phyloP scores from a whole-genome alignment of 768 basidiomycete genomes.

The Kwoniella heveanensis region DNA sequence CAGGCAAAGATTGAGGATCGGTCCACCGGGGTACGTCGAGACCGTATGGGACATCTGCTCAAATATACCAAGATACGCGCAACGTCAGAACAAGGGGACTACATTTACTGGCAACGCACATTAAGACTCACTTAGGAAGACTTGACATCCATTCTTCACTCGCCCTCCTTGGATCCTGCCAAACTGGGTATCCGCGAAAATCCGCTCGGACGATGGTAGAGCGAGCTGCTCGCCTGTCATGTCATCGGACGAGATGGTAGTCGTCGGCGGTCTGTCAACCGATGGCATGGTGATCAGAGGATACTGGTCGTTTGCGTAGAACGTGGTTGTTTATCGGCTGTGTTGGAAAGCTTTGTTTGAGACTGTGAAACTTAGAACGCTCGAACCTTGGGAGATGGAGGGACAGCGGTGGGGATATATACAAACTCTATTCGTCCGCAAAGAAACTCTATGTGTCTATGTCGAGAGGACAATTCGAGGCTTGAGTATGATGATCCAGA shows the following conservation, averaged over 20 bases:
- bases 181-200: constrained; percentile 24
- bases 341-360: no score
- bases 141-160: constrained; percentile 36
- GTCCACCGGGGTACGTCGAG: constrained; percentile 67
- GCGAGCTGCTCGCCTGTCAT: constrained; percentile 46
- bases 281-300: constrained; percentile 26
- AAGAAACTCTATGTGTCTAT: no score
- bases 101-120: no score
- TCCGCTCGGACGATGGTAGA: constrained; percentile 27
- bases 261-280: constrained; percentile 18
- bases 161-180: constrained; percentile 38
- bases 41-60: constrained; percentile 72
- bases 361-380: no score
- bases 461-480: no score
- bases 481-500: no score
- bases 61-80: neutral
- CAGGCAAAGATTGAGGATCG: constrained; percentile 65
- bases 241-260: constrained; percentile 27
- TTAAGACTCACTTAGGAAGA: constrained; percentile 43
- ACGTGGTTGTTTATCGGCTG: no score
- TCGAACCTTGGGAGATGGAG: no score
- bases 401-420: no score
- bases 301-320: no score
- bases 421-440: no score
- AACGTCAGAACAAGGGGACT: no score